Conservation (phyloP, 805 yeast genomes). For the Myxozyma sirexii region DNA sequence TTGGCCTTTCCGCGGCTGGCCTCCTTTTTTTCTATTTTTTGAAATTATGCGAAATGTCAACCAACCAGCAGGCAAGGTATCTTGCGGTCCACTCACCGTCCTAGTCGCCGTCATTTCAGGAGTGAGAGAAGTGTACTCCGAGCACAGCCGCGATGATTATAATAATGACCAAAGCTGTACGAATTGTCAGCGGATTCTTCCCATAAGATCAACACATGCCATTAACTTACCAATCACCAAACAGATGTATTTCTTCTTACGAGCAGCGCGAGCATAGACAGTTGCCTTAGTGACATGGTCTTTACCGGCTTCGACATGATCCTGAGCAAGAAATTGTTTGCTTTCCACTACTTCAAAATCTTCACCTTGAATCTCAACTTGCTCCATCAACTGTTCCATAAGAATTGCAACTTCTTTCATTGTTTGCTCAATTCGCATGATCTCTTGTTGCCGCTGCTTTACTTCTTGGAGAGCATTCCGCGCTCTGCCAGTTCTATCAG, state of each 20-base stretch:
- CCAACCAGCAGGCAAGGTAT: not conserved
- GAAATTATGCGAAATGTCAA: no score
- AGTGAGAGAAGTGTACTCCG: not conserved
- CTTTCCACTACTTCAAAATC: constrained; percentile 79
- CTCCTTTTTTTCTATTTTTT: no score
- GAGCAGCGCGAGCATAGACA: constrained; percentile 79
- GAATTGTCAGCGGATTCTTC: not conserved
- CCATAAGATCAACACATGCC: not conserved
- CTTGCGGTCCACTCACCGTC: not conserved
- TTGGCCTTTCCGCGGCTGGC: no score
- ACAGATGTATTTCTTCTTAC: constrained; percentile 88
- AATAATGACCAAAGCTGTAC: not conserved
- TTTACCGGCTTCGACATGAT: constrained; percentile 87
- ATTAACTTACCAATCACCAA: constrained; percentile 51
- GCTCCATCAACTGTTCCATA: constrained; percentile 91
- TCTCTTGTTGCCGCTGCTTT: constrained; percentile 90
- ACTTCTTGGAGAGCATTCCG: constrained; percentile 92
- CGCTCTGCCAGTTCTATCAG: constrained; percentile 90
- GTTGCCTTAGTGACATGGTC: constrained; percentile 91
- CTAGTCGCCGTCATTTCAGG: not conserved
- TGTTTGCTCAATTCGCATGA: constrained; percentile 88
- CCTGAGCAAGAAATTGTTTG: constrained; percentile 77
- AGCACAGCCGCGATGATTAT: not conserved
- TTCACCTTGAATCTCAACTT: constrained; percentile 93
- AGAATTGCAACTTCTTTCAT: constrained; percentile 93